Evolutionary conservation across 2,329 filamentous ascomycete genomes (phyloP), one percentile per base, ranked within the genome.

Genomic region (Hymenoscyphus salicellus): DNA sequence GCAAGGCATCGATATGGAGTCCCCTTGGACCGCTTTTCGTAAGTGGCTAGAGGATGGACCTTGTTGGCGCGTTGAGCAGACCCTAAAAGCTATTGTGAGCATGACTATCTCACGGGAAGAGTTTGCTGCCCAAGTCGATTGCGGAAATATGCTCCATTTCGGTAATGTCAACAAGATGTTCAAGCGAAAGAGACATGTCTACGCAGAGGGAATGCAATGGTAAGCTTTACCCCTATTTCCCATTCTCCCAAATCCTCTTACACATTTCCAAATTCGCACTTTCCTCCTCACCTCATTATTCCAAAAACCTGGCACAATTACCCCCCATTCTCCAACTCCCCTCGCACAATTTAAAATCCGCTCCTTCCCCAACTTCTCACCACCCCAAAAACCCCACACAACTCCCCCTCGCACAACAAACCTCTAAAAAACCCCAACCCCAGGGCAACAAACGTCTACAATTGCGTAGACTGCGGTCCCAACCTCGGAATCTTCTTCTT

Each of bases 41-140:
- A 62, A 69, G 60, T 75, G 72, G 72, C 60, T 75, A 2, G 68
- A 74, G 0, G 66, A 69, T 33, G 65, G 66, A 1, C 69, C 71
- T 11, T 72, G 71, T 55, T 70, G 64, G 63, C 46, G 63, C 1
- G 69, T 74, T 0, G 66, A 65, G 1, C 58, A 68, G 16, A 73
- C 71, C 1, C 46, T 74, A 1, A 33, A 66, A 1, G 41, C 59
- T 0, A 60, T 74, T 1, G 52, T 65, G 6, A 46, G 67, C 23
- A 58, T 57, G 7, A 14, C 55, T 0, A 46, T 38, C 10, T n/a
- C n/a, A 5, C 10, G 33, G 0, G 36, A 56, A 4, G 28, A 65
- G 17, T 17, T 73, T 5, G 65, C 65, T 3, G 70, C 68, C 0
- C 61, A 65, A 55, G 58, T 73, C 14, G 68, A 69, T 11, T 69